These are phyloP conservation scores for Penicillium odoratum DNA, from an alignment of 495 filamentous ascomycete genomes.

Conservation along the genomic window DNA sequence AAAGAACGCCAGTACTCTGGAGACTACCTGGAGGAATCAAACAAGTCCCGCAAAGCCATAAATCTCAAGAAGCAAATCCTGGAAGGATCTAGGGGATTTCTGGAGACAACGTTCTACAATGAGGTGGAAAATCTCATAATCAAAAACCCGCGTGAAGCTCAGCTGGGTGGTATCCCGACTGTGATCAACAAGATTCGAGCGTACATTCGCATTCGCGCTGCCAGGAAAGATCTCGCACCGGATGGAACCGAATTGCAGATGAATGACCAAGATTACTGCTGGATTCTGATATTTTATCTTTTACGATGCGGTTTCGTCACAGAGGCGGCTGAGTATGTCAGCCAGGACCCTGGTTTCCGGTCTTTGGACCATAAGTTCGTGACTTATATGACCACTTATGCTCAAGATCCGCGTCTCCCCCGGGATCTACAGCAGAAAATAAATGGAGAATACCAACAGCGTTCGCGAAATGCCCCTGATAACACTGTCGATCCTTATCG, in stretches of 20 bases:
- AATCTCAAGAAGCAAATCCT: slow-evolving; percentile 72
- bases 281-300: slow-evolving; percentile 93
- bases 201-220: slow-evolving; percentile 75
- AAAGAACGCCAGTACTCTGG: slow-evolving; percentile 74
- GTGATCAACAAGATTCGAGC: slow-evolving; percentile 87
- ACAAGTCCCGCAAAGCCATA: slow-evolving; percentile 59
- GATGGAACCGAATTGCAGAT: slow-evolving; percentile 73
- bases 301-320: slow-evolving; percentile 78
- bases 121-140: slow-evolving; percentile 72
- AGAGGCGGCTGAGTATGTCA: slow-evolving; percentile 85
- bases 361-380: slow-evolving; percentile 87
- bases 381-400: slow-evolving; percentile 83
- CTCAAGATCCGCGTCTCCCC: slow-evolving; percentile 66
- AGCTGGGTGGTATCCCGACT: slow-evolving; percentile 84
- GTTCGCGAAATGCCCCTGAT: slow-evolving; percentile 77
- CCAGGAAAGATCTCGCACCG: slow-evolving; percentile 74
- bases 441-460: slow-evolving; percentile 83
- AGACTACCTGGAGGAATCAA: slow-evolving; percentile 69
- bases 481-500: slow-evolving; percentile 90
- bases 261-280: slow-evolving; percentile 77
- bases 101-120: slow-evolving; percentile 73
- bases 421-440: slow-evolving; percentile 80
- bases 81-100: slow-evolving; percentile 68
- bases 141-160: slow-evolving; percentile 84
- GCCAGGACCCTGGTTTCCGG: slow-evolving; percentile 75